Base-by-base conservation (phyloP, 768 basidiomycete genomes). In the Boletus tylopilopsis region DNA sequence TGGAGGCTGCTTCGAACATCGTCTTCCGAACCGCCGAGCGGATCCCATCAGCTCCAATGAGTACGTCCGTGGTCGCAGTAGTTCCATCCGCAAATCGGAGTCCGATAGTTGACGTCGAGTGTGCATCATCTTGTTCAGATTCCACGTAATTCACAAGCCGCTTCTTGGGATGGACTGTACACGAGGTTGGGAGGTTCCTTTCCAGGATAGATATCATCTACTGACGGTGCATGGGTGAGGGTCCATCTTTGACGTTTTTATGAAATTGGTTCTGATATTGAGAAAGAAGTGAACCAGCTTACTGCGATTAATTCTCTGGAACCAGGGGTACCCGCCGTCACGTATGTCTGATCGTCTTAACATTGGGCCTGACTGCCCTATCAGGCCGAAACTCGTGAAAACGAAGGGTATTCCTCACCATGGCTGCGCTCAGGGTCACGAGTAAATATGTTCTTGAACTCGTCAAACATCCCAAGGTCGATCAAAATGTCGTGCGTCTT, bases 1-100 rank as follows among this genome's bases (percentile, higher is more conserved):
- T n/a, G 6, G 51, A 56, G 2, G 53, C 61, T 35, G 25, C 21
- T 37, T 55, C 60, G 16, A 64, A 58, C 51, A 68, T 57, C 1
- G 45, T 47, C 25, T 53, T 59, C 25, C 67, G 68, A 21, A 64
- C 59, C 2, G 45, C 40, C 1, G 63, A 68, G 15, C 59, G 66
- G 19, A 78, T 66, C 4, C 77, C 77, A 51, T 77, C 76, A 34
- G 73, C 74, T 4, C 75, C 77, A 39, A 78, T 52, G 5, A 78
- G 68, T 15, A 78, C 54, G 42, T 79, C 71, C 9, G 75, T 65
- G 24, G 57, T 64, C 10, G 68, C 46, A 2, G 19, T 46, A 1
- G 53, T 56, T 6, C 56, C 53, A 23, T 61, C 57, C 1, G 57
- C 27, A 8, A 61, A 61, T 3, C 44, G 24, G 2, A 61, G 52